A percentile compares a stretch with the other conserved stretches of the same genome.
Conservation (phyloP, 352 stramenopile species). For the Pythium monospermum region DNA sequence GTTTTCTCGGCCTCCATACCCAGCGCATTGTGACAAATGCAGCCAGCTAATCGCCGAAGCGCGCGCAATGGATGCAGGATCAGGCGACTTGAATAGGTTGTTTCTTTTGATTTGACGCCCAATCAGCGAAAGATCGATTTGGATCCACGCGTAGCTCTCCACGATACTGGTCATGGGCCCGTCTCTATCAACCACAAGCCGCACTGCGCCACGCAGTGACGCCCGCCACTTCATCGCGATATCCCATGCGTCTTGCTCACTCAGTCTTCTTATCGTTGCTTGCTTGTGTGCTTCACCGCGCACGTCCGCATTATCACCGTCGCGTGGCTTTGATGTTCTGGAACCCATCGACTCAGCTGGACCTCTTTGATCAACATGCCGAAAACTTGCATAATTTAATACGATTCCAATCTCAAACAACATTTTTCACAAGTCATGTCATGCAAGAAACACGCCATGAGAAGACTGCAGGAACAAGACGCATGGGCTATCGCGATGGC, state of each 20-base stretch:
- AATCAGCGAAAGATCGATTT: background rate
- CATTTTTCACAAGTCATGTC: too few relatives aligned
- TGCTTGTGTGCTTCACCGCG: too few relatives aligned
- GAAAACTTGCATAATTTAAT: too few relatives aligned
- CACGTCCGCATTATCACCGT: too few relatives aligned
- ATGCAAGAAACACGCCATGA: too few relatives aligned
- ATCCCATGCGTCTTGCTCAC: background rate
- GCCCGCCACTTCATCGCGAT: conserved; percentile 7
- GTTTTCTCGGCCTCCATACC: conserved; percentile 6
- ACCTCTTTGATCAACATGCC: too few relatives aligned
- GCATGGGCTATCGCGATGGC: conserved; percentile 5
- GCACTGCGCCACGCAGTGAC: conserved; percentile 1
- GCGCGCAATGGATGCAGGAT: background rate
- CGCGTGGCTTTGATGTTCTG: too few relatives aligned
- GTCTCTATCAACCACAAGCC: background rate
- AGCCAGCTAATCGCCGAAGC: background rate
- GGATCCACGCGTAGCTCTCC: conserved; percentile 12
- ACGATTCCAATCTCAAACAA: too few relatives aligned
- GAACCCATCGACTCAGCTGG: too few relatives aligned
- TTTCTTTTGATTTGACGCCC: too few relatives aligned
- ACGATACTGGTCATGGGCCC: background rate
- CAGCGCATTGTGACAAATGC: background rate
- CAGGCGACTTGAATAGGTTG: too few relatives aligned
- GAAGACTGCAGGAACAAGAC: background rate
- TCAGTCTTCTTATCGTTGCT: too few relatives aligned